Base-by-base conservation (phyloP, 495 filamentous ascomycete species). In the Jackrogersella multiformis region DNA sequence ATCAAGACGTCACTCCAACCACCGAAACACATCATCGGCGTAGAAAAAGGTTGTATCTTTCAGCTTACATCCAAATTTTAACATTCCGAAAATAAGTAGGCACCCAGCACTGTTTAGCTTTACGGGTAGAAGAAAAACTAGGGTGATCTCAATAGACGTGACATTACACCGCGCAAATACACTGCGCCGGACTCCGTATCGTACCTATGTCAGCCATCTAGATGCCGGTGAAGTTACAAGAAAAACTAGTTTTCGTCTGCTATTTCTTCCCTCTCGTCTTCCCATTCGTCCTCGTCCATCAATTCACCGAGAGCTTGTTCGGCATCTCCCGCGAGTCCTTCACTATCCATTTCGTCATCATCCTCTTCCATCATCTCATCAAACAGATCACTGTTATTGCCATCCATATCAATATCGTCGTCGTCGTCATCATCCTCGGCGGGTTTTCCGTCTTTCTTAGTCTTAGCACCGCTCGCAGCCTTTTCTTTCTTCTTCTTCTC, bases 401-500 rank as follows among this genome's bases (percentile, higher is more conserved):
- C 80, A 58, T 82, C 75, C 73, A 84, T 79, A 41, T 88, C 85
- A 5, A 85, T 82, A 34, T 87, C 85, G 24, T 87, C 85, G 18
- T 86, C 88, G 52, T 85, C 86, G 56, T 86, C 82, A 68, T 88
- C 84, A 23, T 85, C 85, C 15, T 84, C 79, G 12, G 78, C 81
- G 10, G 61, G 73, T 4, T 74, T 74, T 4, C 77, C 79, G 66
- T 81, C 80, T 56, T 85, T 85, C 21, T 85, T 84, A 21, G 18
- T 58, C 61, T 66, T 46, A 80, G 81, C 34, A 77, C 82, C 66
- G 23, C 64, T 78, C 9, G 75, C 79, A 20, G 73, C 79, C 67
- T 80, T 84, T 7, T 80, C 83, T 55, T 76, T 80, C 78, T 86
- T 87, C 81, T 97, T 97, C 78, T 84, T 90, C 78, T 94, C 90